Evolutionary conservation across 169 alveolate genomes (phyloP).

Genomic region (Plasmodium gallinaceum): DNA sequence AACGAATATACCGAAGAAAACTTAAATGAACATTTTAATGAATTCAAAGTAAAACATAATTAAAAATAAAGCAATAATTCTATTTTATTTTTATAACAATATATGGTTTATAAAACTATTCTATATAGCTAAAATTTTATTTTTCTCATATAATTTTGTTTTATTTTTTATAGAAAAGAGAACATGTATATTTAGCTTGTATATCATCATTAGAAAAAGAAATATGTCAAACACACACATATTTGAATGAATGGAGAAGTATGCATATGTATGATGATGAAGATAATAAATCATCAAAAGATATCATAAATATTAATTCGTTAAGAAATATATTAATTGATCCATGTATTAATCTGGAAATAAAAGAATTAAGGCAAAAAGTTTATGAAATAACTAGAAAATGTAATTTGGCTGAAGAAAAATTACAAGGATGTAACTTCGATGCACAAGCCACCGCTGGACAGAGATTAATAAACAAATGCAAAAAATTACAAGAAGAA

Average conservation of each 20-base stretch:
- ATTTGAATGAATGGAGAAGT: conserved; percentile 67
- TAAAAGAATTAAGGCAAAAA: conserved; percentile 75
- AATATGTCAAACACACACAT: conserved; percentile 51
- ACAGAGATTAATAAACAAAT: conserved; percentile 81
- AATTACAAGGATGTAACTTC: conserved; percentile 79
- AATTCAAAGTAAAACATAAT: conserved; percentile 35
- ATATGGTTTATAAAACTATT: no score
- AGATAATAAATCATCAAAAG: conserved; percentile 36
- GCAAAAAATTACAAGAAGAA: conserved; percentile 82
- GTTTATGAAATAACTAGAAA: conserved; percentile 78
- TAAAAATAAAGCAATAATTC: no score
- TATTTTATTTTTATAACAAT: background rate
- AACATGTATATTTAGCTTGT: conserved; percentile 64
- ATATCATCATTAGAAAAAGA: conserved; percentile 68
- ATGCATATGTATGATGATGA: conserved; percentile 75
- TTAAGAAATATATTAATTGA: conserved; percentile 75
- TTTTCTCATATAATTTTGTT: background rate
- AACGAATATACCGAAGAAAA: conserved; percentile 38
- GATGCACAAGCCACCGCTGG: conserved; percentile 83
- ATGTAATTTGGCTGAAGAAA: conserved; percentile 77
- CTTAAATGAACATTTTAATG: conserved; percentile 29
- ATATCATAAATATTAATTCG: conserved; percentile 29
- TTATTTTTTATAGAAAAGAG: conserved; percentile 27
- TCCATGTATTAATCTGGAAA: conserved; percentile 79
- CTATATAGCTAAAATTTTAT: background rate